phyloP scores from a whole-genome alignment of 2,329 filamentous ascomycete species.

The Beauveria sp. region DNA sequence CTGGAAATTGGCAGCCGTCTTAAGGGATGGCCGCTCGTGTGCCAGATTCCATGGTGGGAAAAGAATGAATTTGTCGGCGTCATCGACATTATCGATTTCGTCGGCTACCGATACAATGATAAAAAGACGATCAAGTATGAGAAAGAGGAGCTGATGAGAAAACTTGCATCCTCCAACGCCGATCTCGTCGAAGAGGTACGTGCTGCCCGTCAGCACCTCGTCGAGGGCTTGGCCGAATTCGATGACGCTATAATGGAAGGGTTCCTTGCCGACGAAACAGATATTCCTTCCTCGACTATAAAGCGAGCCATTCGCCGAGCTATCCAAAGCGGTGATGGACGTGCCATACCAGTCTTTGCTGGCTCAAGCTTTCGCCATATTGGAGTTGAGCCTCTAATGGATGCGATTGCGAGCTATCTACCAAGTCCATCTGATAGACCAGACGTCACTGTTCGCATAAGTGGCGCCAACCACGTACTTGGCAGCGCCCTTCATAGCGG shows the following conservation, averaged over 20 bases:
- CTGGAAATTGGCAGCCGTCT: slow-evolving; percentile 76
- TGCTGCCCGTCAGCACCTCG: slow-evolving; percentile 65
- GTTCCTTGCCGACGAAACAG: slow-evolving; percentile 70
- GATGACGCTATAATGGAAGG: slow-evolving; percentile 80
- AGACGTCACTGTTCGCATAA: slow-evolving; percentile 68
- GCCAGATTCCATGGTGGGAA: slow-evolving; percentile 92
- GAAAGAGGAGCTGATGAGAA: slow-evolving; percentile 23
- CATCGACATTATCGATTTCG: slow-evolving; percentile 71
- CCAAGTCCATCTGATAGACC: slow-evolving; percentile 76
- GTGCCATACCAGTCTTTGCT: slow-evolving; percentile 78
- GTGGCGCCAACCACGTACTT: slow-evolving; percentile 36
- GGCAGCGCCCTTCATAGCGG: slow-evolving; percentile 30
- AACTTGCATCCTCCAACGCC: slow-evolving; percentile 38
- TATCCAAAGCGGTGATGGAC: slow-evolving; percentile 59
- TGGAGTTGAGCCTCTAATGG: slow-evolving; percentile 83
- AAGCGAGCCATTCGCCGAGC: slow-evolving; percentile 66
- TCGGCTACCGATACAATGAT: slow-evolving; percentile 63
- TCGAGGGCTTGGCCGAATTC: slow-evolving; percentile 80
- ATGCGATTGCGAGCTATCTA: slow-evolving; percentile 80
- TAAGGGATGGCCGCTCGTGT: slow-evolving; percentile 79
- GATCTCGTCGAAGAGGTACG: slow-evolving; percentile 60
- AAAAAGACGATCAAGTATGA: slow-evolving; percentile 30
- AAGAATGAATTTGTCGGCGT: slow-evolving; percentile 74
- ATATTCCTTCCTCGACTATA: slow-evolving; percentile 62
- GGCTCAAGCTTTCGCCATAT: slow-evolving; percentile 92